phyloP scores from a whole-genome alignment of 768 basidiomycete genomes.

The Boletellus emodensis region DNA sequence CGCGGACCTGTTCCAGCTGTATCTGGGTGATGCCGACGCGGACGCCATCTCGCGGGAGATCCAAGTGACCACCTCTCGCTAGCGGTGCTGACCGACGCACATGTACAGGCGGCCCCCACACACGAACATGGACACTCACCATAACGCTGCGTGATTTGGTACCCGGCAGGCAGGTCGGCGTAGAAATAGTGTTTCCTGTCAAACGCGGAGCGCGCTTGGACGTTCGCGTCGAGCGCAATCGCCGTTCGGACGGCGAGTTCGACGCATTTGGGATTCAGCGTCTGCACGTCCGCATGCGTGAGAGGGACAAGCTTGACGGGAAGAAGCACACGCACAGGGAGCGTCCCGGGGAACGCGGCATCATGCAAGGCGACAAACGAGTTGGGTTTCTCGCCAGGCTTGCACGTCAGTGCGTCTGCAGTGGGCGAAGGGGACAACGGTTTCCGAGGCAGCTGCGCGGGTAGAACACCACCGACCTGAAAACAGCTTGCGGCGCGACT shows the following conservation, averaged over 20 bases:
- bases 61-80: constrained; percentile 62
- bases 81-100: constrained; percentile 58
- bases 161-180: constrained; percentile 88
- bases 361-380: constrained; percentile 73
- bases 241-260: constrained; percentile 79
- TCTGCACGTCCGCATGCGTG: constrained; percentile 3
- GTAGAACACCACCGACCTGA: constrained; percentile 46
- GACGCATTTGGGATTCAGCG: constrained; percentile 64
- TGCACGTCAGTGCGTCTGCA: constrained; percentile 41
- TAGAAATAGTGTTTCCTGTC: constrained; percentile 99
- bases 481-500: constrained; percentile 84
- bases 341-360: constrained; percentile 88
- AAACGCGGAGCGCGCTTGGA: constrained; percentile 75
- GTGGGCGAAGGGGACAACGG: background rate
- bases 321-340: constrained; percentile 60
- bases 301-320: background rate
- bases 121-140: constrained; percentile 39
- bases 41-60: constrained; percentile 37
- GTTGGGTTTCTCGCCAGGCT: constrained; percentile 58
- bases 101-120: background rate
- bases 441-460: too few relatives aligned
- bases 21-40: constrained; percentile 87
- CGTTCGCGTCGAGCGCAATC: constrained; percentile 61
- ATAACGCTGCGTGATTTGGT: constrained; percentile 97
- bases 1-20: constrained; percentile 85